Evolutionary conservation across 2,329 filamentous ascomycete species (phyloP).

Genomic region (Fusarium sp.): DNA sequence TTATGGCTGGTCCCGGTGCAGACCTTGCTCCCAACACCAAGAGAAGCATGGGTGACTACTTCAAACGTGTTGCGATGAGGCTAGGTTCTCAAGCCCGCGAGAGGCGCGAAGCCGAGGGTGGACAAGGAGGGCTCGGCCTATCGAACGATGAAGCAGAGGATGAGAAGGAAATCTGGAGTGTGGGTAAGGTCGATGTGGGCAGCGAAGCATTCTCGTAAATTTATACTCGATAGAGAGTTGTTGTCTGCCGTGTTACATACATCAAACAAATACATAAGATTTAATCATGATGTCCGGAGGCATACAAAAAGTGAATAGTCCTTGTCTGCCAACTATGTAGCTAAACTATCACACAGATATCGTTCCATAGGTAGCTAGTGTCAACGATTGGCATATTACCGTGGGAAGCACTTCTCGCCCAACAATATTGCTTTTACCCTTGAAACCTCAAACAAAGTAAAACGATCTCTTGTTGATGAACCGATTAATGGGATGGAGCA

Average conservation of each 20-base stretch:
- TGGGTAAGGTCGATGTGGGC: constrained; percentile 81
- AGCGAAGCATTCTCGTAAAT: constrained; percentile 41
- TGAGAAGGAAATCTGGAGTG: constrained; percentile 94
- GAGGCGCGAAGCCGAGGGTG: constrained; percentile 90
- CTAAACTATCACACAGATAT: not conserved
- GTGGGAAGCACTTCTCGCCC: not conserved
- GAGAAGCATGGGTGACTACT: constrained; percentile 95
- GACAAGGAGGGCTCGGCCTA: constrained; percentile 84
- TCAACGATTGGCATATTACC: not conserved
- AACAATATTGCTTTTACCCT: not conserved
- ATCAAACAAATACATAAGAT: not conserved
- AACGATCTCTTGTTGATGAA: rapidly evolving
- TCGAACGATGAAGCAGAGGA: constrained; percentile 94
- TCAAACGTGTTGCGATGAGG: constrained; percentile 89
- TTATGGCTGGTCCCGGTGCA: constrained; percentile 76
- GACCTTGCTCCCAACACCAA: constrained; percentile 78
- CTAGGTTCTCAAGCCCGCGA: constrained; percentile 90
- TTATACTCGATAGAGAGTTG: not conserved
- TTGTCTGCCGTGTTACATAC: not conserved
- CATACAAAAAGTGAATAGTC: not conserved
- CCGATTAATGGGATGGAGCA: not conserved
- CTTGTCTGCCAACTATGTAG: not conserved
- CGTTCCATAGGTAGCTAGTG: not conserved
- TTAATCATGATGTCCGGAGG: not conserved
- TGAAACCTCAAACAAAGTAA: not conserved